Conservation (phyloP, 1,284 basidiomycete genomes). For the Apiotrichum montevideense region DNA sequence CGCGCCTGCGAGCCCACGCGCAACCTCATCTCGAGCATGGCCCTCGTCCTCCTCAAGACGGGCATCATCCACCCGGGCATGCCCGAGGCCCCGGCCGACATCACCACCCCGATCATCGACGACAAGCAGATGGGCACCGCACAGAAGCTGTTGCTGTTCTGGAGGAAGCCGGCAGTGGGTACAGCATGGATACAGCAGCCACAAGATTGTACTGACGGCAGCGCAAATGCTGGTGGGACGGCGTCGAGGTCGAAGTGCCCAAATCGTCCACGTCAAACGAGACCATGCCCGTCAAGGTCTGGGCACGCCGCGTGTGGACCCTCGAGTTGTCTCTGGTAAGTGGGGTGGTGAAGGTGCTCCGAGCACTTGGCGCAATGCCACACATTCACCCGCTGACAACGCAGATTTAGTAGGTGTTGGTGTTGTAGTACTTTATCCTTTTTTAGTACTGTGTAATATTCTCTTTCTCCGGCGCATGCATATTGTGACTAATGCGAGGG, state of each 20-base stretch:
- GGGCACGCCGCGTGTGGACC: slow-evolving; percentile 97
- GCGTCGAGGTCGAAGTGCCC: slow-evolving; percentile 79
- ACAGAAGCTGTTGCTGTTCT: slow-evolving; percentile 95
- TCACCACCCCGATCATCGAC: slow-evolving; percentile 54
- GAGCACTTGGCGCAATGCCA: too few relatives aligned
- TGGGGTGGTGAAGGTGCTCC: slow-evolving; percentile 18
- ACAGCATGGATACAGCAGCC: neutral
- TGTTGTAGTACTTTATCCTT: slow-evolving; percentile 3
- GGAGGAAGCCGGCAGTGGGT: slow-evolving; percentile 95
- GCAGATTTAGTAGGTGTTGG: neutral
- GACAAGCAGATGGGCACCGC: slow-evolving; percentile 91
- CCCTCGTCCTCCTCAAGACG: slow-evolving; percentile 93
- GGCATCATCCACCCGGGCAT: slow-evolving; percentile 67
- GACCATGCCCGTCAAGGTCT: slow-evolving; percentile 65
- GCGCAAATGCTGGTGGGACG: slow-evolving; percentile 99
- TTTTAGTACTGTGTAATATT: slow-evolving; percentile 5
- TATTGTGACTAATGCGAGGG: neutral
- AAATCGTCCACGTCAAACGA: slow-evolving; percentile 46
- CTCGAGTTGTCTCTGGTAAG: slow-evolving; percentile 88
- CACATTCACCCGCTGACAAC: neutral
- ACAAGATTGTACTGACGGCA: slow-evolving; percentile 37
- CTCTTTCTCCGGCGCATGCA: neutral
- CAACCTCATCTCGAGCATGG: slow-evolving; percentile 97
- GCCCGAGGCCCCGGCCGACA: slow-evolving; percentile 24
- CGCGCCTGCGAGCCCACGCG: slow-evolving; percentile 89